Conservation (phyloP, 257 asterid species). For the Nicotiana benthamiana region DNA sequence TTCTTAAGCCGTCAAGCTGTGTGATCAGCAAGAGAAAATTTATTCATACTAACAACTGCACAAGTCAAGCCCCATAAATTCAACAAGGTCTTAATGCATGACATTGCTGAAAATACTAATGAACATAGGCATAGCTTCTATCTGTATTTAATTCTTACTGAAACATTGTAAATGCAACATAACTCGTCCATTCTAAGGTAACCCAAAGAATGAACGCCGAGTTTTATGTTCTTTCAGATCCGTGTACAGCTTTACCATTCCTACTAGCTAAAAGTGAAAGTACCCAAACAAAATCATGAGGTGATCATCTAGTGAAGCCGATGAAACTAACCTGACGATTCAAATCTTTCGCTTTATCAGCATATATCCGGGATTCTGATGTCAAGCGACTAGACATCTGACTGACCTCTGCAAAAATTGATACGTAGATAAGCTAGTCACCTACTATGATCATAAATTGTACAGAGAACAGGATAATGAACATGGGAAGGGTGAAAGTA, state of each 20-base stretch:
- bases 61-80: neutral
- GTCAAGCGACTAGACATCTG: slow-evolving; percentile 90
- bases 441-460: neutral
- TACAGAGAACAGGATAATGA: neutral
- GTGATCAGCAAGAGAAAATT: neutral
- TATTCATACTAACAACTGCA: neutral
- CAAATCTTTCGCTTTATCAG: slow-evolving; percentile 85
- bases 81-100: neutral
- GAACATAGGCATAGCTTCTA: neutral
- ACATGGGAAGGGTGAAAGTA: neutral
- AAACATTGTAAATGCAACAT: neutral
- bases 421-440: slow-evolving; percentile 2
- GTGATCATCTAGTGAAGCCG: neutral
- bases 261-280: neutral
- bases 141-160: neutral
- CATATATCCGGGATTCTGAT: slow-evolving; percentile 83
- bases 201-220: neutral
- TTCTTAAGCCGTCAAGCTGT: neutral
- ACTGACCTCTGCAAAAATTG: slow-evolving; percentile 61
- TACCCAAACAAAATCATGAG: neutral
- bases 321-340: slow-evolving; percentile 72
- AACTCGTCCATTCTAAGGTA: neutral
- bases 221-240: neutral
- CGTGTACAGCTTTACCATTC: neutral
- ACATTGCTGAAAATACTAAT: neutral